Evolutionary conservation across 2,329 filamentous ascomycete genomes (phyloP), one percentile per base, ranked within the genome.

Genomic region (Pezicula neosporulosa): DNA sequence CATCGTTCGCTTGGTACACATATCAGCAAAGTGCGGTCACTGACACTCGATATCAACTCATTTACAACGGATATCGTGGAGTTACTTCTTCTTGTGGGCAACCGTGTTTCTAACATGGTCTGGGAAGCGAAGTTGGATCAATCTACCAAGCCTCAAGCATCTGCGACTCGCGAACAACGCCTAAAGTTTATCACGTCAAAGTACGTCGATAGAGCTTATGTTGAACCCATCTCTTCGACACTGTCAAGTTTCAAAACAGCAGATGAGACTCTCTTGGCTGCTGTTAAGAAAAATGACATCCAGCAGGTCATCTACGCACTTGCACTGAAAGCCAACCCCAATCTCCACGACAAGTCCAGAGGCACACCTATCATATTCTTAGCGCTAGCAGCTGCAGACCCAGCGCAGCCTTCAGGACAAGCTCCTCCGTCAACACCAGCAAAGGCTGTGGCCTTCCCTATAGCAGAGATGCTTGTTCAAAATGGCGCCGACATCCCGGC

Each of bases 31-130:
- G 85, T 99, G 38, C 88, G 94, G 49, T 97, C 94, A 12, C 79
- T 99, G 39, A 99, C 94, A 0, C 79, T 99, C 39, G 94, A 99
- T 66, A 95, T 95, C 59, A 92, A 89, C 49, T 97, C 92, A 0
- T 99, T 99, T 68, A 97, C 94, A 3, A 87, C 89, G 61, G 95
- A 99, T 75, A 96, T 97, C 67, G 88, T 99, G 68, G 95, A 99
- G 66, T 80, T 99, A 44, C 79, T 99, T 39, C 77, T 97, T 52
- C 85, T 93, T 52, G 85, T 99, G 56, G 95, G 95, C 56, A 99
- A 99, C 68, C 84, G 92, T 47, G 85, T 97, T 47, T 94, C 92
- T 62, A 99, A 99, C 70, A 93, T 93, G 86, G 80, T 99, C 18
- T 99, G 92, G 90, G 94, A 99, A 73, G 86, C 91, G 13, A 89